A percentile compares a stretch with the other conserved stretches of the same genome.
Conservation (phyloP, 1,139 yeast genomes). For the Trichomonascaceae sp. region DNA sequence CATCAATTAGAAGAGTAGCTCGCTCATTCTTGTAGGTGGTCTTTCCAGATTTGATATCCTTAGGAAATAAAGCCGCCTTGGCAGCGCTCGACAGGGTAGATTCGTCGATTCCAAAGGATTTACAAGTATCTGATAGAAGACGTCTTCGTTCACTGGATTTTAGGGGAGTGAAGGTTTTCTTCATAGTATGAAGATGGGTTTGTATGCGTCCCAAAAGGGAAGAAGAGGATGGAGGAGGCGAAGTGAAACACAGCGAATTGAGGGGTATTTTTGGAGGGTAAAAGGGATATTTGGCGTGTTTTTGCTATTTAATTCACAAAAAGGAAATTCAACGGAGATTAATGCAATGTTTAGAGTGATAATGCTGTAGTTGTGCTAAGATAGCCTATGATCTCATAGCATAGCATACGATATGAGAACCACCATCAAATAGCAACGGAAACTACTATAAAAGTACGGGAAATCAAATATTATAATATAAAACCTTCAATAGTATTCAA, state of each 20-base stretch:
- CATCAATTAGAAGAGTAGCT: conserved; percentile 64
- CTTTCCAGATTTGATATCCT: conserved; percentile 57
- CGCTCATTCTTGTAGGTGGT: conserved; percentile 50
- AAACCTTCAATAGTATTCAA: too few species aligned
- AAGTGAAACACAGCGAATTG: background rate
- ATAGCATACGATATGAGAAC: too few species aligned
- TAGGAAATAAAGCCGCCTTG: conserved; percentile 50
- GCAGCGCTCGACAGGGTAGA: conserved; percentile 41
- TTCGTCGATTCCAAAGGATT: conserved; percentile 42
- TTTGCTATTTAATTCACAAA: background rate
- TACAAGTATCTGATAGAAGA: conserved; percentile 45
- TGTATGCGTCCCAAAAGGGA: background rate
- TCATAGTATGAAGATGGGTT: background rate
- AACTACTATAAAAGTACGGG: background rate
- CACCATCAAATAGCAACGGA: background rate
- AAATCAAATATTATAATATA: too few species aligned
- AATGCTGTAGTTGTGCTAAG: background rate
- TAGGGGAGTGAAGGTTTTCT: conserved; percentile 49
- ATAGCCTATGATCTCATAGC: background rate
- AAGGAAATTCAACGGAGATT: too few species aligned
- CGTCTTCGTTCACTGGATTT: conserved; percentile 77
- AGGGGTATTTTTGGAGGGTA: background rate
- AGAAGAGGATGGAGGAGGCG: conserved; percentile 43
- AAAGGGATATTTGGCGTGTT: background rate
- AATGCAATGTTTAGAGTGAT: background rate